Evolutionary conservation across 2,329 filamentous ascomycete genomes (phyloP).

Genomic region (Trichoderma atroviride): DNA sequence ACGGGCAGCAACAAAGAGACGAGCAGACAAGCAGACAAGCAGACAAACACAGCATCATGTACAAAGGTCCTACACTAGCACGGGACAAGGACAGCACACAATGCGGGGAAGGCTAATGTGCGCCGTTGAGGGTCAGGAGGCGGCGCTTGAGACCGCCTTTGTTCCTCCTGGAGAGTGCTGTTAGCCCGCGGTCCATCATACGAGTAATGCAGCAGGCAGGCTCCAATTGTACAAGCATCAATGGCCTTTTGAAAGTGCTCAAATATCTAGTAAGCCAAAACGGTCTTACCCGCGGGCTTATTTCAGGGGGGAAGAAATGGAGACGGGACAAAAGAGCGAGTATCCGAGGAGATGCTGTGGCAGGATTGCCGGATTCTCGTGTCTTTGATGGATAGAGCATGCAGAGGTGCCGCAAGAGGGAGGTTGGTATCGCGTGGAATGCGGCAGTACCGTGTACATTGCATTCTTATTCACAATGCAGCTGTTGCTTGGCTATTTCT

Average conservation of each 20-base stretch:
- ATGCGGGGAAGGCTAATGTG: not conserved
- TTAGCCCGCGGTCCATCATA: not conserved
- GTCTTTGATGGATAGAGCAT: not conserved
- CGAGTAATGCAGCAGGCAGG: not conserved
- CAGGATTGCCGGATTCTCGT: slow-evolving; percentile 12
- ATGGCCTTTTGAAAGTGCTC: not conserved
- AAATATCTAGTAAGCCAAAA: no score
- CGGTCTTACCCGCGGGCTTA: no score
- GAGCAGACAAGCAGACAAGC: no score
- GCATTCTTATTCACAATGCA: slow-evolving; percentile 4
- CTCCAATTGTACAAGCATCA: not conserved
- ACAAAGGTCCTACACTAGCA: not conserved
- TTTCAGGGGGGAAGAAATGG: not conserved
- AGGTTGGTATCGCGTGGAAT: not conserved
- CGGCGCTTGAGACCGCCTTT: slow-evolving; percentile 13
- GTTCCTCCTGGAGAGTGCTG: not conserved
- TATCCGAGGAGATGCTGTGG: slow-evolving; percentile 1
- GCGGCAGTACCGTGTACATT: not conserved
- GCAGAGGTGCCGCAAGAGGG: not conserved
- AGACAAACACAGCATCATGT: not conserved
- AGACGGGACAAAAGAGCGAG: not conserved
- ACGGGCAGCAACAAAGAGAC: not conserved
- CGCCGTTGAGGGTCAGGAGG: not conserved
- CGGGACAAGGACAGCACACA: not conserved
- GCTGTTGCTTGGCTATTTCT: not conserved